phyloP scores from a whole-genome alignment of 2,329 filamentous ascomycete genomes.

The Phoma sp. region DNA sequence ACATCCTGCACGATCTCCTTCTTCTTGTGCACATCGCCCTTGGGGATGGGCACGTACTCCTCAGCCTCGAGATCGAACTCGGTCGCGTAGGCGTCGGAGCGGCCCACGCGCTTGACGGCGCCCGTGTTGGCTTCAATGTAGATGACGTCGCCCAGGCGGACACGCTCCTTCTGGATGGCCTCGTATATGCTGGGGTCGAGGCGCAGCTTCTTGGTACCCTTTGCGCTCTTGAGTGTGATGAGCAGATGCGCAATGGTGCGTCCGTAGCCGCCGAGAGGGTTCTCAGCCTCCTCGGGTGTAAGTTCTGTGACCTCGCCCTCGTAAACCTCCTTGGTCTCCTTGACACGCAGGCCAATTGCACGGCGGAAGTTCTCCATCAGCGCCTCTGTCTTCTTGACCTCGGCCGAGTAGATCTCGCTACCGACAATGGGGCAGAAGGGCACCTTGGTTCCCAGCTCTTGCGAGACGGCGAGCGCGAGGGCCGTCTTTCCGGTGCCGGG shows the following conservation, averaged over 20 bases:
- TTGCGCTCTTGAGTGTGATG: slow-evolving; percentile 92
- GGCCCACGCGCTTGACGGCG: slow-evolving; percentile 93
- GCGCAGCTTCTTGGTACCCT: slow-evolving; percentile 96
- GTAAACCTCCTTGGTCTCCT: slow-evolving; percentile 99
- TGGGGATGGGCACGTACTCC: slow-evolving; percentile 98
- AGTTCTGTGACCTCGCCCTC: slow-evolving; percentile 98
- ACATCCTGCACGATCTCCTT: slow-evolving; percentile 99
- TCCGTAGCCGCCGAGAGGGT: slow-evolving; percentile 93
- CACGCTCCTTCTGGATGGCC: slow-evolving; percentile 97
- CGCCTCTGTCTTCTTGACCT: slow-evolving; percentile 99
- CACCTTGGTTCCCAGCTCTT: slow-evolving; percentile 97
- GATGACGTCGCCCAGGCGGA: slow-evolving; percentile 94
- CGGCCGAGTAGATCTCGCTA: slow-evolving; percentile 95
- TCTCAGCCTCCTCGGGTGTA: slow-evolving; percentile 96
- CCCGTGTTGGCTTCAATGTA: slow-evolving; percentile 99
- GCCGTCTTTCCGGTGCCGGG: slow-evolving; percentile 96
- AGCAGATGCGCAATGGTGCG: slow-evolving; percentile 96
- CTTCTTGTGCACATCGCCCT: slow-evolving; percentile 99
- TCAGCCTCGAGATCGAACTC: slow-evolving; percentile 99
- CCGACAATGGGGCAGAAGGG: slow-evolving; percentile 98
- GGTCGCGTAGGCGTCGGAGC: slow-evolving; percentile 95
- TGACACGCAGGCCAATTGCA: slow-evolving; percentile 92
- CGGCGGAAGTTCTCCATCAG: slow-evolving; percentile 99
- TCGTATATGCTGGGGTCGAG: slow-evolving; percentile 99
- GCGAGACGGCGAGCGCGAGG: slow-evolving; percentile 90